Percentiles rank a stretch among this genome's conserved stretches.
Evolutionary conservation across 108 stramenopile genomes (phyloP).

Genomic region (Cyclotella distinguenda): DNA sequence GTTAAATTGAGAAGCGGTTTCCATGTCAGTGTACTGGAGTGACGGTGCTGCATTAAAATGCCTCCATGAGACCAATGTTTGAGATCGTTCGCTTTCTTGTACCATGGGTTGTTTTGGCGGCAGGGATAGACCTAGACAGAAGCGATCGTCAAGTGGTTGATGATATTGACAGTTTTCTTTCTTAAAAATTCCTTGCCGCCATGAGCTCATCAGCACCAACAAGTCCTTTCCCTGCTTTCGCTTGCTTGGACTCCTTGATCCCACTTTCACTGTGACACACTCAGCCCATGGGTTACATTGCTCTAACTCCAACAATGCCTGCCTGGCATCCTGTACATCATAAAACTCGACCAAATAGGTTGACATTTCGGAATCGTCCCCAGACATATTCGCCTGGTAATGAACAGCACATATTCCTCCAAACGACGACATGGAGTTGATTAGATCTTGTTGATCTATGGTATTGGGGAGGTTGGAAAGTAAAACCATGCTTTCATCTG

Average conservation of each 20-base stretch:
- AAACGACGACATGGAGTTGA: slow-evolving; percentile 61
- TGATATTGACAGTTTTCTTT: not conserved
- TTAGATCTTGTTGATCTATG: slow-evolving; percentile 62
- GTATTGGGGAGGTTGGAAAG: slow-evolving; percentile 65
- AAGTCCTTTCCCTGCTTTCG: slow-evolving; percentile 80
- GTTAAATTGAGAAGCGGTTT: not conserved
- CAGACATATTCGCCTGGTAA: slow-evolving; percentile 39
- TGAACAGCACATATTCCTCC: slow-evolving; percentile 76
- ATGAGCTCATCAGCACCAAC: slow-evolving; percentile 68
- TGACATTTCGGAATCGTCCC: slow-evolving; percentile 27
- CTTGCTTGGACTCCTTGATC: slow-evolving; percentile 59
- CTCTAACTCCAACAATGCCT: slow-evolving; percentile 81
- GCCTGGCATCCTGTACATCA: slow-evolving; percentile 86
- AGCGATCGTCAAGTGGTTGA: no score
- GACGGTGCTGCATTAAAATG: no score
- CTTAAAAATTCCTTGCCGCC: slow-evolving; percentile 54
- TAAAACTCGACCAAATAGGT: slow-evolving; percentile 85
- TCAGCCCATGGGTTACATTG: slow-evolving; percentile 83
- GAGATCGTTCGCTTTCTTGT: no score
- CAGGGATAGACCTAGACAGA: no score
- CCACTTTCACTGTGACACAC: slow-evolving; percentile 63
- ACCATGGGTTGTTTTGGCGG: no score
- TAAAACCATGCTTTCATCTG: slow-evolving; percentile 78
- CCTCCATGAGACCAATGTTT: no score
- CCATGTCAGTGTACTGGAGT: slow-evolving; percentile 4